A percentile compares a stretch with the other conserved stretches of the same genome.
phyloP scores from a whole-genome alignment of 2,329 filamentous ascomycete genomes.

The Colletotrichum nymphaeae region DNA sequence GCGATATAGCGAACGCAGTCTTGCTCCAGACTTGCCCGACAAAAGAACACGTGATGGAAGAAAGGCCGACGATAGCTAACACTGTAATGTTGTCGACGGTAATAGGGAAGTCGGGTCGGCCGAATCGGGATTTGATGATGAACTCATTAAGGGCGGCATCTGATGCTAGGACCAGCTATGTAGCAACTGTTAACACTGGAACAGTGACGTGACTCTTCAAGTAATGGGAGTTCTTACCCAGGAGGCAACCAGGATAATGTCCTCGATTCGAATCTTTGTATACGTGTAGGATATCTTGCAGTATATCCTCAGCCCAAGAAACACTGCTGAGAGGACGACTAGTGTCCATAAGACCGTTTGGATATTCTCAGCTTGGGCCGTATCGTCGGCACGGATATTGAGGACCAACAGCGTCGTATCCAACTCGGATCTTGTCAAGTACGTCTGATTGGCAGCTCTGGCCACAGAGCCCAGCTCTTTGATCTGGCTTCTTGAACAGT shows the following conservation, averaged over 20 bases:
- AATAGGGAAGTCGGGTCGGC: constrained; percentile 22
- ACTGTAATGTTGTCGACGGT: constrained; percentile 6
- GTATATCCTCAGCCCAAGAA: constrained; percentile 40
- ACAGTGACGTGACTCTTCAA: too few species aligned
- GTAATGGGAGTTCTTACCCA: constrained; percentile 35
- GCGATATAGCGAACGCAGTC: constrained; percentile 51
- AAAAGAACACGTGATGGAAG: constrained; percentile 43
- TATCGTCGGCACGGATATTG: constrained; percentile 25
- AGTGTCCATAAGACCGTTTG: constrained; percentile 37
- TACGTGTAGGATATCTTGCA: constrained; percentile 39
- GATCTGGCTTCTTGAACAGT: constrained; percentile 18
- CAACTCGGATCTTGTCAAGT: constrained; percentile 1
- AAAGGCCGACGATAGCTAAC: constrained; percentile 34
- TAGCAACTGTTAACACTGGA: neutral
- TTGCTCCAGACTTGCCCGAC: constrained; percentile 50
- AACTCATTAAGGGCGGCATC: constrained; percentile 32
- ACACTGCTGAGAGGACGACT: constrained; percentile 36
- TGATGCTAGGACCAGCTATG: constrained; percentile 14
- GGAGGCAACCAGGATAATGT: constrained; percentile 40
- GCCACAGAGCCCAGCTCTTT: constrained; percentile 8
- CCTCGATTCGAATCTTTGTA: constrained; percentile 42
- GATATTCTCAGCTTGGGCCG: constrained; percentile 1
- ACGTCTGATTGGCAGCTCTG: neutral
- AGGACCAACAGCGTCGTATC: constrained; percentile 15
- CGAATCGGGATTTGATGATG: constrained; percentile 32